phyloP scores from a whole-genome alignment of 495 filamentous ascomycete species.

The Penicillium samsonianum region DNA sequence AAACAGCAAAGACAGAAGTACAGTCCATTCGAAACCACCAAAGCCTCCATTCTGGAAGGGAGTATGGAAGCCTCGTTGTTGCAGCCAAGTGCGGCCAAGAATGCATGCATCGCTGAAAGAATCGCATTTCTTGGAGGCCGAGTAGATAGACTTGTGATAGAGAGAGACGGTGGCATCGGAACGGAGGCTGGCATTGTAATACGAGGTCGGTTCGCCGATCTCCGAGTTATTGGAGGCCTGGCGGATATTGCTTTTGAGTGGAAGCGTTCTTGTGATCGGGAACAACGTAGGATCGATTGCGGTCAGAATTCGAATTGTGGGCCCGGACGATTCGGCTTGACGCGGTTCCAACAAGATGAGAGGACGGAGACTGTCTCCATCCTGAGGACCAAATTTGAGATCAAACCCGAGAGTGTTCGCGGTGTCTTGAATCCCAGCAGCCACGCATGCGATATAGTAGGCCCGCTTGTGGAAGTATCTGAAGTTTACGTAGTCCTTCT shows the following conservation, averaged over 20 bases:
- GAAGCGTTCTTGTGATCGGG: conserved; percentile 62
- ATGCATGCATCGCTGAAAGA: conserved; percentile 81
- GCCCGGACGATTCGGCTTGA: conserved; percentile 3
- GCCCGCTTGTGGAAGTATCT: conserved; percentile 94
- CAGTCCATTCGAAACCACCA: conserved; percentile 88
- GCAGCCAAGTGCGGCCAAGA: conserved; percentile 83
- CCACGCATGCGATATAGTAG: conserved; percentile 83
- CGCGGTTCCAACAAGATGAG: conserved; percentile 59
- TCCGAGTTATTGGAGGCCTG: conserved; percentile 35
- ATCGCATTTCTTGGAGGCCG: conserved; percentile 62
- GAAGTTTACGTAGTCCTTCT: conserved; percentile 92
- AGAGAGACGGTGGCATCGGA: conserved; percentile 71
- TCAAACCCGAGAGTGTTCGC: conserved; percentile 50
- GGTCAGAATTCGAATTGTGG: conserved; percentile 65
- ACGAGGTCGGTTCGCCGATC: conserved; percentile 62
- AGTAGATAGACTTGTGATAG: conserved; percentile 73
- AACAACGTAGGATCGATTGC: conserved; percentile 68
- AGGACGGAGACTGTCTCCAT: conserved; percentile 79
- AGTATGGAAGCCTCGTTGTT: conserved; percentile 77
- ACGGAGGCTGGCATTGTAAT: conserved; percentile 83
- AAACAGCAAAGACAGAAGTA: conserved; percentile 75
- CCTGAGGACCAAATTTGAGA: conserved; percentile 64
- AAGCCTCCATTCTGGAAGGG: conserved; percentile 77
- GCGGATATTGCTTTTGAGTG: conserved; percentile 71
- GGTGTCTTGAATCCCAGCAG: conserved; percentile 62